A percentile compares a stretch with the other conserved stretches of the same genome.
Conservation (phyloP, 139 green algal genomes). For the Chlamydomonas schloesseri region DNA sequence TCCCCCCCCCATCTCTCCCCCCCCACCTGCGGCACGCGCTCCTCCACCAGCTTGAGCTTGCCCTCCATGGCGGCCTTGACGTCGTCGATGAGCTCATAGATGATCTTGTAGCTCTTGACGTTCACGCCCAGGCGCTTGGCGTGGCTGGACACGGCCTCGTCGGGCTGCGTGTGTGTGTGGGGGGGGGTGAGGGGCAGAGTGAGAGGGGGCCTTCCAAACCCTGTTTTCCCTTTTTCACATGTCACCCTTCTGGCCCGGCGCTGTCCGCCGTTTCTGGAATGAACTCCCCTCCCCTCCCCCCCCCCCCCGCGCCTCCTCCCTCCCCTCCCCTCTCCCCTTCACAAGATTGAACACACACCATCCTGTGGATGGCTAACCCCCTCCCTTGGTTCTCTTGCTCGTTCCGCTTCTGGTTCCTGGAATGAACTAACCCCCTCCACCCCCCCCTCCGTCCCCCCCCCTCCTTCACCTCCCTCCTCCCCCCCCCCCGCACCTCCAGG, state of each 20-base stretch:
- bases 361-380: too few relatives aligned
- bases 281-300: too few relatives aligned
- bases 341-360: too few relatives aligned
- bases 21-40: constrained; percentile 64
- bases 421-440: too few relatives aligned
- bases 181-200: constrained; percentile 69
- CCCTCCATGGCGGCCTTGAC: constrained; percentile 97
- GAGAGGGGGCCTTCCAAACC: too few relatives aligned
- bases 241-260: too few relatives aligned
- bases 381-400: too few relatives aligned
- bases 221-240: too few relatives aligned
- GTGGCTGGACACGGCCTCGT: constrained; percentile 73
- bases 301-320: background rate
- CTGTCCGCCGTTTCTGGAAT: too few relatives aligned
- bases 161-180: constrained; percentile 27
- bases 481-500: constrained; percentile 48
- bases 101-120: constrained; percentile 79
- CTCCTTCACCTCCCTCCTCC: background rate
- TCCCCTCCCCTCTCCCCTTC: too few relatives aligned
- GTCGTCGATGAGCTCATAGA: constrained; percentile 98
- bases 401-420: too few relatives aligned
- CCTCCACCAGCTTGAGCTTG: constrained; percentile 84
- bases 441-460: background rate
- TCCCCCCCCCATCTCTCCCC: constrained; percentile 60
- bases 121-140: constrained; percentile 80